Conservation (phyloP, 1,284 basidiomycete genomes). For the Microbotryum silenes-acaulis region DNA sequence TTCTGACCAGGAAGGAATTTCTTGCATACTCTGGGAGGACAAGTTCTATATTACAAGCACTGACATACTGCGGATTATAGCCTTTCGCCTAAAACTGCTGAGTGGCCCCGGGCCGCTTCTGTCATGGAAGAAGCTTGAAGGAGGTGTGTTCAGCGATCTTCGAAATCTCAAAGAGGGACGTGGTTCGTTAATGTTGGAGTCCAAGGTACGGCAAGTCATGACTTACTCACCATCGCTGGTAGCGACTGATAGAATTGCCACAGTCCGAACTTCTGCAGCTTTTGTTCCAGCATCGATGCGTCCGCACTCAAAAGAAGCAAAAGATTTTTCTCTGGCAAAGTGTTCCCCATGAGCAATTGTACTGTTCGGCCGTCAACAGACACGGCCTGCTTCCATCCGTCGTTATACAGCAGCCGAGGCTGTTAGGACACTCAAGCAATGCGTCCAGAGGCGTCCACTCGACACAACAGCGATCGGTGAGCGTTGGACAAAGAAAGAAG, state of each 20-base stretch:
- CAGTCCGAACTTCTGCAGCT: slow-evolving; percentile 85
- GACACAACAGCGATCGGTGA: too few species aligned
- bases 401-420: too few species aligned
- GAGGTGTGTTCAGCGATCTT: slow-evolving; percentile 84
- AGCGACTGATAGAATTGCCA: neutral
- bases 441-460: too few species aligned
- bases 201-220: slow-evolving; percentile 57
- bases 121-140: slow-evolving; percentile 86
- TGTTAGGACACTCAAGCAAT: too few species aligned
- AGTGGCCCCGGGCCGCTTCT: slow-evolving; percentile 52
- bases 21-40: slow-evolving; percentile 81
- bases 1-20: slow-evolving; percentile 41
- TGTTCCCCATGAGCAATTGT: slow-evolving; percentile 64
- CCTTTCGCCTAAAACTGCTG: slow-evolving; percentile 84
- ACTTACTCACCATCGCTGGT: neutral
- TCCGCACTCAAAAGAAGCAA: slow-evolving; percentile 92
- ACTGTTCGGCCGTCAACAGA: too few species aligned
- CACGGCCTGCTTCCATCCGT: too few species aligned
- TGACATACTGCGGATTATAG: slow-evolving; percentile 64
- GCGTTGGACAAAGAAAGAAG: too few species aligned
- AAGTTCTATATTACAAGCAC: slow-evolving; percentile 87
- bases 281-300: slow-evolving; percentile 88
- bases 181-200: slow-evolving; percentile 82
- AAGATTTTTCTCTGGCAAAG: slow-evolving; percentile 89
- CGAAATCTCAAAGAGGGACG: slow-evolving; percentile 82